Evolutionary conservation across 2,329 filamentous ascomycete species (phyloP).

Genomic region (Verruconis gallopava): DNA sequence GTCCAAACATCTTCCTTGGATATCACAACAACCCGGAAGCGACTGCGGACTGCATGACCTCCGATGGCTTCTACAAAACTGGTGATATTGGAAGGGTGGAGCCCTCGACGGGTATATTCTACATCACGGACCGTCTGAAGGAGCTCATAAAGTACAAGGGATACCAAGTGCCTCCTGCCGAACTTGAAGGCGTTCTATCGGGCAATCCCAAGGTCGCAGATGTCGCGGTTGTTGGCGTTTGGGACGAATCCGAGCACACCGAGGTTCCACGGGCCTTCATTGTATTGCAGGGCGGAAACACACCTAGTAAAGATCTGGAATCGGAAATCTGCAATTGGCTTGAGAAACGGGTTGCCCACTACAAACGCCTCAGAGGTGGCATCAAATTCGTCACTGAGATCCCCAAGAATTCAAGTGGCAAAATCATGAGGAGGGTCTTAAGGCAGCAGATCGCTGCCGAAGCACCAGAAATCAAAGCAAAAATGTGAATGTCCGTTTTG

Average conservation of each 20-base stretch:
- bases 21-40: slow-evolving; percentile 50
- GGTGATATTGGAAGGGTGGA: slow-evolving; percentile 44
- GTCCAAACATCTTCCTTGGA: slow-evolving; percentile 68
- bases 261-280: slow-evolving; percentile 57
- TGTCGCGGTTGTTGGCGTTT: slow-evolving; percentile 49
- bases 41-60: slow-evolving; percentile 56
- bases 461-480: no score
- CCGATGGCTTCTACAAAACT: slow-evolving; percentile 68
- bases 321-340: slow-evolving; percentile 1
- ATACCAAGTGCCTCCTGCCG: slow-evolving; percentile 57
- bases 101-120: slow-evolving; percentile 59
- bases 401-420: slow-evolving; percentile 9
- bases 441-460: no score
- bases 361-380: slow-evolving; percentile 8
- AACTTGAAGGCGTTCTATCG: slow-evolving; percentile 44
- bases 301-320: neutral
- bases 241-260: slow-evolving; percentile 47
- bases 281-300: slow-evolving; percentile 22
- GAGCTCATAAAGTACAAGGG: slow-evolving; percentile 58
- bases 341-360: slow-evolving; percentile 1
- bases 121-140: slow-evolving; percentile 78
- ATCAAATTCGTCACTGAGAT: slow-evolving; percentile 9
- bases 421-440: slow-evolving; percentile 9
- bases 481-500: slow-evolving; percentile 62
- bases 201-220: slow-evolving; percentile 41